Base-by-base conservation (phyloP, 352 stramenopile genomes). In the Thraustotheca clavata region DNA sequence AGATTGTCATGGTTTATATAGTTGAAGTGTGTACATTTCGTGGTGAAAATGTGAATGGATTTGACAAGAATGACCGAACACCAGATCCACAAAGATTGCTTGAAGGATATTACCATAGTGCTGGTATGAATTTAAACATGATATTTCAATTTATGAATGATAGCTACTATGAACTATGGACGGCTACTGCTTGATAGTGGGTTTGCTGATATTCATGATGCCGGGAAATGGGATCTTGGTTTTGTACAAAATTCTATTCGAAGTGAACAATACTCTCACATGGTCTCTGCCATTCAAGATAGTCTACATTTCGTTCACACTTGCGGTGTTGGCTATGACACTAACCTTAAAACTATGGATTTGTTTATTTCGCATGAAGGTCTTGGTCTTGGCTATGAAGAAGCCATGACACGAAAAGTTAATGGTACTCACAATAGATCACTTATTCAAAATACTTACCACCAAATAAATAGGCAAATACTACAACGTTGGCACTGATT, bases 301-400 rank as follows among this genome's bases (percentile, higher is more conserved):
- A 96, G 89, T 54, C 76, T 99, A 31, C 91, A 97, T 69, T 99
- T 99, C 76, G 86, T 96, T 67, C 83, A 91, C 73, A 94, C 90
- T 69, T 98, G 96, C 72, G 96, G 96, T 49, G 87, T 99, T 12
- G 92, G 97, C 55, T 96, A 90, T 18, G 83, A 87, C 71, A 76
- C 70, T 11, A 75, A 89, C 48, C 88, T 99, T 43, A 96, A 96
- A 67, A 95, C 94, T 27, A 96, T 97, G 33, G 89, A 98, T 69
- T 94, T 99, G 68, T 99, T 97, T 78, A 96, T 96, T 26, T 97
- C 95, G n/a, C 96, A 99, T 73, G 96, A 99, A 87, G 98, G 95
- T 24, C 79, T 99, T 26, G 89, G 98, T 63, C 83, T 99, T 22
- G 95, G 87, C 0, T 99, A 99, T 73, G 96, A 99, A 75, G 80